phyloP scores from a whole-genome alignment of 139 green algal genomes.

The Micractinium conductrix region DNA sequence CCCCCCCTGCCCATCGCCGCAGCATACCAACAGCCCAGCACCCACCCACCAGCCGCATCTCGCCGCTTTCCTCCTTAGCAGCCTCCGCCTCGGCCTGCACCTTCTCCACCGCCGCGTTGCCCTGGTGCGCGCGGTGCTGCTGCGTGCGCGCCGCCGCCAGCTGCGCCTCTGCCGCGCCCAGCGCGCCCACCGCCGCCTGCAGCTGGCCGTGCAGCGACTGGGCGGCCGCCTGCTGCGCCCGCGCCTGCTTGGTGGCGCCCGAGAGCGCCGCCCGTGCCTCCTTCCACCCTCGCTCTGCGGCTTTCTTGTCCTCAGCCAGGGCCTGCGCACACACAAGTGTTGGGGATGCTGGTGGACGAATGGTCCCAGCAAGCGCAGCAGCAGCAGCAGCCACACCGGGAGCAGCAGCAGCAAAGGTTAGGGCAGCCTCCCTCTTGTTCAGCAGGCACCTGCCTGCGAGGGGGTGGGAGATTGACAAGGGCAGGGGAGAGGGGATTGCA shows the following conservation, averaged over 20 bases:
- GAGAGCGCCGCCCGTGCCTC: background rate
- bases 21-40: too few species aligned
- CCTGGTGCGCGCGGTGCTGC: constrained; percentile 18
- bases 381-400: background rate
- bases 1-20: too few species aligned
- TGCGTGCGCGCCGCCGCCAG: background rate
- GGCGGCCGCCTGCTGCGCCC: background rate
- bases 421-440: background rate
- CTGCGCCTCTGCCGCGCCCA: background rate
- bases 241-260: background rate
- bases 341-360: background rate
- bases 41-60: constrained; percentile 18
- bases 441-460: too few species aligned
- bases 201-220: background rate
- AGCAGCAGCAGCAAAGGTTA: too few species aligned
- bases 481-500: background rate
- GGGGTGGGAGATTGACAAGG: too few species aligned
- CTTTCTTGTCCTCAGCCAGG: constrained; percentile 1
- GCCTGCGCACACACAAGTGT: background rate
- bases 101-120: background rate
- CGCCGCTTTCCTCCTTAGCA: background rate
- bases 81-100: constrained; percentile 4
- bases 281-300: background rate
- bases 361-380: background rate
- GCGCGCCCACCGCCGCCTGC: background rate